These are phyloP conservation scores for Lepidopterella palustris DNA, from an alignment of 495 filamentous ascomycete genomes.

Conservation along the genomic window DNA sequence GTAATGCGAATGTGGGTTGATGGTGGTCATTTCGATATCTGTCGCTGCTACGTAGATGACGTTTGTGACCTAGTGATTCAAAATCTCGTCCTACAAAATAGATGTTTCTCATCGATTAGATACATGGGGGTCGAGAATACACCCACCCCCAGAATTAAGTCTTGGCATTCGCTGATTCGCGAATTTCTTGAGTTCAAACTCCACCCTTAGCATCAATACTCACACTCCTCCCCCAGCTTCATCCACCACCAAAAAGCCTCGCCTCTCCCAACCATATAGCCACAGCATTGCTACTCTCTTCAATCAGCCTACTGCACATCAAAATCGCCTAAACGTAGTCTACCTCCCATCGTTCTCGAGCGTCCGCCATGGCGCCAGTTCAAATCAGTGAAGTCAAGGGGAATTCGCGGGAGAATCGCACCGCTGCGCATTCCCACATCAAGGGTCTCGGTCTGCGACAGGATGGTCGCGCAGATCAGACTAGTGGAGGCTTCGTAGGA, in stretches of 20 bases:
- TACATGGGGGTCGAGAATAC: no score
- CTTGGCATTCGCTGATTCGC: neutral
- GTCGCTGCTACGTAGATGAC: no score
- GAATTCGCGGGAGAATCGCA: slow-evolving; percentile 90
- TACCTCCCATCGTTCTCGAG: neutral
- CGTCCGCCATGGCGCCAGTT: slow-evolving; percentile 42
- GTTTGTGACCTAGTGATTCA: no score
- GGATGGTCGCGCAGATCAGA: slow-evolving; percentile 73
- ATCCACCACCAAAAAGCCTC: neutral
- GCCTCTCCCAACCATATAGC: neutral
- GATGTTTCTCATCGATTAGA: no score
- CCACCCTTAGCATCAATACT: neutral
- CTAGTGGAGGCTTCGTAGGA: slow-evolving; percentile 78
- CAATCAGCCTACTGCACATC: neutral
- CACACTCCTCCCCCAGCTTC: neutral
- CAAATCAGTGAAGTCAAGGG: slow-evolving; percentile 94
- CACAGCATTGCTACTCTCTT: neutral
- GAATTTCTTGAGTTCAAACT: neutral
- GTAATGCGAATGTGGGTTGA: neutral
- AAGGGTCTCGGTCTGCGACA: slow-evolving; percentile 78
- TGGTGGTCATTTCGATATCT: no score
- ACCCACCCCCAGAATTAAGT: no score
- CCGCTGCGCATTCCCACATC: slow-evolving; percentile 94
- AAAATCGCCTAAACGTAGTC: neutral
- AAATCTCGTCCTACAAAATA: no score